Evolutionary conservation across 129 eudicot genomes (phyloP).

Genomic region (Artemisia tridentata): DNA sequence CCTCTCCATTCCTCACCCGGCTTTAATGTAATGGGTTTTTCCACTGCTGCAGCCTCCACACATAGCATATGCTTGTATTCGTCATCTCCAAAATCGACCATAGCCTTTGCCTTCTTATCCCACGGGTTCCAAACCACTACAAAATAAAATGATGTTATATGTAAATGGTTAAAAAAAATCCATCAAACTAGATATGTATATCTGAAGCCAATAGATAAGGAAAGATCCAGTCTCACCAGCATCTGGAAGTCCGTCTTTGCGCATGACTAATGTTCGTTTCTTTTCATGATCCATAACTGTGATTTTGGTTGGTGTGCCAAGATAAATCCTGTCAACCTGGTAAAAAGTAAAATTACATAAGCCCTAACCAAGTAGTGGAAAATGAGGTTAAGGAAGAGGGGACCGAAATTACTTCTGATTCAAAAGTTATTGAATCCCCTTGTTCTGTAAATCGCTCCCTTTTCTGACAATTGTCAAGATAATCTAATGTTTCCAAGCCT

Average conservation of each 20-base stretch:
- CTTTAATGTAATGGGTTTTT: conserved; percentile 39
- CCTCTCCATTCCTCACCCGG: conserved; percentile 55
- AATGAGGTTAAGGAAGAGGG: background rate
- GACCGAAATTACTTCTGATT: conserved; percentile 65
- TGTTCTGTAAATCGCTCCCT: conserved; percentile 75
- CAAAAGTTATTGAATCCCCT: conserved; percentile 83
- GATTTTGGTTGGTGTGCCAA: conserved; percentile 85
- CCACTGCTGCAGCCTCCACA: conserved; percentile 46
- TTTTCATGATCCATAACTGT: conserved; percentile 82
- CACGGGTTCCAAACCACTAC: conserved; percentile 55
- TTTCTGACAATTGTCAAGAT: conserved; percentile 70
- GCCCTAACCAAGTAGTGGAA: background rate
- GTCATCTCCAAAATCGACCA: conserved; percentile 40
- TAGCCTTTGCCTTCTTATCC: conserved; percentile 43
- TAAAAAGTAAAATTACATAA: conserved; percentile 10
- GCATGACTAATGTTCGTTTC: conserved; percentile 76
- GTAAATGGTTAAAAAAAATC: background rate
- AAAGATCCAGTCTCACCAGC: conserved; percentile 56
- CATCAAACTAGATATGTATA: background rate
- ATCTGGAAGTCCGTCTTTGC: conserved; percentile 91
- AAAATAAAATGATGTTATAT: background rate
- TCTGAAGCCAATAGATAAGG: background rate
- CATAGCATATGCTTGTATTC: conserved; percentile 44
- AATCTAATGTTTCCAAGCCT: conserved; percentile 93
- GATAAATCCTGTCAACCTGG: conserved; percentile 87